Percentiles rank a stretch among this genome's conserved stretches.
Conservation (phyloP, 1,284 basidiomycete genomes). For the Spongispora temasekensis region DNA sequence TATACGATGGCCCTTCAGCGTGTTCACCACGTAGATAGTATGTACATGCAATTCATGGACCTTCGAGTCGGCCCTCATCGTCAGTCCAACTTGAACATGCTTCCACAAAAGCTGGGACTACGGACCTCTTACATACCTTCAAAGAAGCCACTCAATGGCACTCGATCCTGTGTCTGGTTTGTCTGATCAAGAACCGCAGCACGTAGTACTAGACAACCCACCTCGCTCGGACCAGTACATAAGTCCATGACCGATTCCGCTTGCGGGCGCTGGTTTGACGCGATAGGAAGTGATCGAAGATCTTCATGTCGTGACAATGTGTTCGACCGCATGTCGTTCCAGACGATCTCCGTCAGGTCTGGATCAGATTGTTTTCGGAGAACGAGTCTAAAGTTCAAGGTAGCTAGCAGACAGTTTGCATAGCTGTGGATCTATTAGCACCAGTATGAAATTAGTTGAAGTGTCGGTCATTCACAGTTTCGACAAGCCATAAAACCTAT, state of each 20-base stretch:
- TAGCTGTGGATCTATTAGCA: slow-evolving; percentile 10
- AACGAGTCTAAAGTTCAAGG: slow-evolving; percentile 11
- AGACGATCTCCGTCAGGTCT: not conserved
- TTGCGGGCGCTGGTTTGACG: too few relatives aligned
- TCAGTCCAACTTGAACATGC: too few relatives aligned
- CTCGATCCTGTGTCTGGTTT: not conserved
- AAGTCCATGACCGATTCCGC: not conserved
- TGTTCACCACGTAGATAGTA: too few relatives aligned
- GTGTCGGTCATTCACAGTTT: slow-evolving; percentile 11
- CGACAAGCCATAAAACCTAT: slow-evolving; percentile 14
- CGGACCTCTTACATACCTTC: not conserved
- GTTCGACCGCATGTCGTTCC: not conserved
- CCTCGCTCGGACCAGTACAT: not conserved
- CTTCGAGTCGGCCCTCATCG: too few relatives aligned
- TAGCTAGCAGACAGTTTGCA: slow-evolving; percentile 13
- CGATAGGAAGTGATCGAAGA: too few relatives aligned
- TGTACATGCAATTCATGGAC: too few relatives aligned
- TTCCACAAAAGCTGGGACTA: too few relatives aligned
- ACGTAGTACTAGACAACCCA: not conserved
- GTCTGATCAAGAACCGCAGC: not conserved
- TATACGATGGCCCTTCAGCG: too few relatives aligned
- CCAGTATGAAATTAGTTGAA: not conserved
- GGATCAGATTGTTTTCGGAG: not conserved
- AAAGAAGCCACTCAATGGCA: not conserved
- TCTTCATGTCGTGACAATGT: not conserved